Conservation (phyloP, 305 asterid species). For the Plantago rigida region DNA sequence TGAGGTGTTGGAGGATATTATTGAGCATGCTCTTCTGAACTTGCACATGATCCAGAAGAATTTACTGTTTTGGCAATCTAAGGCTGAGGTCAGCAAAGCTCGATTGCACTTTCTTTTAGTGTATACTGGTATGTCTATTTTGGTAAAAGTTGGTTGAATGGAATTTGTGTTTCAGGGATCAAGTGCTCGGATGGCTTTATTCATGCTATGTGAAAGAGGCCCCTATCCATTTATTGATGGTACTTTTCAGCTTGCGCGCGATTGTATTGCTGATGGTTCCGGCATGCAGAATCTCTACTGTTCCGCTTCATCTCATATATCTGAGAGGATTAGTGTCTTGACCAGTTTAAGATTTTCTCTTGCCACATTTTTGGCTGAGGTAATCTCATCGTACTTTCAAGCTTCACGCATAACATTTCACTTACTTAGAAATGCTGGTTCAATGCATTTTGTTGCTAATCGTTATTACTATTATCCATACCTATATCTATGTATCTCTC, state of each 20-base stretch:
- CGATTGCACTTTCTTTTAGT: slow-evolving; percentile 17
- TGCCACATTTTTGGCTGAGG: slow-evolving; percentile 91
- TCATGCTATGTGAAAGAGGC: slow-evolving; percentile 87
- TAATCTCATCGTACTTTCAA: slow-evolving; percentile 7
- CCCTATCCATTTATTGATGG: slow-evolving; percentile 69
- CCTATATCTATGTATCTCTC: too few relatives aligned
- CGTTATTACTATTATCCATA: too few relatives aligned
- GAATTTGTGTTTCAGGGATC: slow-evolving; percentile 52
- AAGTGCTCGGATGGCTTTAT: slow-evolving; percentile 63
- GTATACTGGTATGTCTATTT: slow-evolving; percentile 12
- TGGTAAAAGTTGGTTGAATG: slow-evolving; percentile 1
- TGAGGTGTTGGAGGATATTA: slow-evolving; percentile 68
- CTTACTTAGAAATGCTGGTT: too few relatives aligned
- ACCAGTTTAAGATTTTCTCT: slow-evolving; percentile 60
- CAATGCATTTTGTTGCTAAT: too few relatives aligned
- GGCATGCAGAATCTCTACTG: slow-evolving; percentile 49
- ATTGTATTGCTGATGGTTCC: slow-evolving; percentile 53
- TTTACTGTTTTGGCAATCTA: slow-evolving; percentile 72
- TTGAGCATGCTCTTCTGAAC: slow-evolving; percentile 55
- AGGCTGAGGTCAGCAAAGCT: slow-evolving; percentile 62
- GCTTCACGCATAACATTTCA: too few relatives aligned
- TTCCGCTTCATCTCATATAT: slow-evolving; percentile 72
- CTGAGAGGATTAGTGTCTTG: slow-evolving; percentile 73
- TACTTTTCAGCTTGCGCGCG: slow-evolving; percentile 50
- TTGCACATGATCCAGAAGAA: slow-evolving; percentile 72